Base-by-base conservation (phyloP, 192 early-diverging fungal genomes). In the Pilobolus umbonatus region DNA sequence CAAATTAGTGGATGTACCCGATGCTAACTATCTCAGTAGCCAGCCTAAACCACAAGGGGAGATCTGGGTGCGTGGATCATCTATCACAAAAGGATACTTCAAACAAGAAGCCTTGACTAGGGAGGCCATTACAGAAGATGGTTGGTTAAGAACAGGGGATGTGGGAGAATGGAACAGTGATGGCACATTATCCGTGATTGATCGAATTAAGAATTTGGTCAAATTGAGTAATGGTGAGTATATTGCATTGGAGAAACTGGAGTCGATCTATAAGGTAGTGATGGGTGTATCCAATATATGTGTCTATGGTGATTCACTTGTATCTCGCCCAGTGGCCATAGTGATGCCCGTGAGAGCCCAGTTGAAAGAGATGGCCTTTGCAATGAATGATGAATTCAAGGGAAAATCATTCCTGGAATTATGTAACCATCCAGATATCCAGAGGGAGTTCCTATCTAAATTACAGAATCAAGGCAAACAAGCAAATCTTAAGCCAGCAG, bases 221-320 rank as follows among this genome's bases (percentile, higher is more conserved):
- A 98, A 96, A 72, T 78, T 94, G 57, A 76, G 84, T 5, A 80
- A 92, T 66, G 95, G 92, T 62, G 94, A 95, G 74, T 92, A 89
- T 73, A 87, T 98, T 70, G 96, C 96, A 21, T 72, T 98, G 32
- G 96, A 98, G 73, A 90, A 91, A 67, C 76, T 98, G 26, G 96
- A 98, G 73, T 81, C 90, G 10, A 79, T 89, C 6, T 98, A 98
- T 83, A 85, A 87, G 70, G 80, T 77, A 32, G 81, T 79, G 15
- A 32, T 72, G 24, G 82, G 77, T 55, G 87, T 95, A 30, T 74
- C 77, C 71, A 94, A 93, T 67, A 83, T 92, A 39, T 87, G 84
- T 61, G 82, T 92, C 5, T 81, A 81, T 55, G 87, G 83, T 28
- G 85, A 93, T 71, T 77, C 89, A 31, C 76, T 85, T 44, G 73